Evolutionary conservation across 2,329 filamentous ascomycete genomes (phyloP), one percentile per base, ranked within the genome.

Genomic region (Cytospora piceae): DNA sequence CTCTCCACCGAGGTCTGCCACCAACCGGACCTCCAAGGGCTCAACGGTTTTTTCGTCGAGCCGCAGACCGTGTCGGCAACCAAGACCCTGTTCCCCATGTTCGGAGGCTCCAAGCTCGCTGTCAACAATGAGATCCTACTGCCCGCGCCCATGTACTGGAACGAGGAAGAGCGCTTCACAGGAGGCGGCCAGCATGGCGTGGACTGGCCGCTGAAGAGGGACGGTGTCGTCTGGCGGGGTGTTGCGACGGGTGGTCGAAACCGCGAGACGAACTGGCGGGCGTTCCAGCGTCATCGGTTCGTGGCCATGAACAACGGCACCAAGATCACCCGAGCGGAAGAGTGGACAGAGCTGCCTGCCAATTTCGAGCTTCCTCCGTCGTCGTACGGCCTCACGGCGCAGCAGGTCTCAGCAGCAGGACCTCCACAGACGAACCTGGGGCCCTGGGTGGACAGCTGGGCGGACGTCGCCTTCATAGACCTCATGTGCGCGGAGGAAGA

Each of bases 241-340:
- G 87, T 90, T 11, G 88, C 87, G 1, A 89, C 88, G 1, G 88
- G 88, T 2, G 89, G 88, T 1, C 77, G 77, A 49, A 87, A 90
- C 69, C 77, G 81, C 69, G 71, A 80, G 74, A 70, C 82, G 32
- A 92, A 88, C 71, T 93, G 90, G 90, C 84, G 81, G 14, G 84
- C 87, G 0, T 93, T 92, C 72, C 90, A 93, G 69, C 86, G 90
- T 4, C 90, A 93, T 72, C 88, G 91, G 2, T 91, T 93, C 72
- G 83, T 92, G 2, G 81, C 87, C 55, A 90, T 93, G 87, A 84
- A 88, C 72, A 93, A 93, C 70, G 84, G 80, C 14, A 90, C 88
- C 9, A 82, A 81, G 64, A 79, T 90, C 4, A 71, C 72, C 7
- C 72, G 75, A 8, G 84, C 83, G 3, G 84, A 89, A 69, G 71